phyloP scores from a whole-genome alignment of 768 basidiomycete species.

The Lanmaoa pseudosensibilis region DNA sequence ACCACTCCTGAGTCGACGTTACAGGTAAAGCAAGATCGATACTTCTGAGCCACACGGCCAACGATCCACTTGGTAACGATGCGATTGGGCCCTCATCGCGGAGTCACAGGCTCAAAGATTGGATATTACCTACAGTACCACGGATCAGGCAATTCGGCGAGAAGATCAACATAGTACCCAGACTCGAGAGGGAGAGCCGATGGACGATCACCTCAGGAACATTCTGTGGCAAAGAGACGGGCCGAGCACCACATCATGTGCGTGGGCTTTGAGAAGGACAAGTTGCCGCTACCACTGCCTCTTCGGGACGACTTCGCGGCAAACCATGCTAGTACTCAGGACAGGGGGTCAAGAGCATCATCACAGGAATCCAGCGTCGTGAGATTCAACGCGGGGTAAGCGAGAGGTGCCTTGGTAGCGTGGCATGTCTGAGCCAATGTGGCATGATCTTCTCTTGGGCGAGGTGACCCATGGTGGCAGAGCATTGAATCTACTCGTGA shows the following conservation, averaged over 20 bases:
- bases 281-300: conserved; percentile 10
- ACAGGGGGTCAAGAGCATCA: conserved; percentile 1
- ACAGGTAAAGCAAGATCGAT: background rate
- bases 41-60: background rate
- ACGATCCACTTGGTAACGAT: background rate
- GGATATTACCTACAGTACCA: background rate
- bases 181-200: background rate
- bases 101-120: background rate
- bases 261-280: background rate
- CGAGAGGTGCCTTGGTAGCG: background rate
- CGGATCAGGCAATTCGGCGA: background rate
- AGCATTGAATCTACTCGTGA: background rate
- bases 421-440: background rate
- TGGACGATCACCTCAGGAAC: conserved; percentile 12
- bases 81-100: background rate
- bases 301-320: conserved; percentile 14
- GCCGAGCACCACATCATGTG: background rate
- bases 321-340: background rate
- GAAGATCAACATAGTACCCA: background rate
- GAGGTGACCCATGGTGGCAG: background rate
- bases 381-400: conserved; percentile 2
- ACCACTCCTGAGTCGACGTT: background rate
- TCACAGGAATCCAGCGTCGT: background rate
- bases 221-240: background rate
- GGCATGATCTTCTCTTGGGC: background rate